These are phyloP conservation scores for Tulasnella sp. DNA, from an alignment of 768 basidiomycete genomes.

Conservation along the genomic window DNA sequence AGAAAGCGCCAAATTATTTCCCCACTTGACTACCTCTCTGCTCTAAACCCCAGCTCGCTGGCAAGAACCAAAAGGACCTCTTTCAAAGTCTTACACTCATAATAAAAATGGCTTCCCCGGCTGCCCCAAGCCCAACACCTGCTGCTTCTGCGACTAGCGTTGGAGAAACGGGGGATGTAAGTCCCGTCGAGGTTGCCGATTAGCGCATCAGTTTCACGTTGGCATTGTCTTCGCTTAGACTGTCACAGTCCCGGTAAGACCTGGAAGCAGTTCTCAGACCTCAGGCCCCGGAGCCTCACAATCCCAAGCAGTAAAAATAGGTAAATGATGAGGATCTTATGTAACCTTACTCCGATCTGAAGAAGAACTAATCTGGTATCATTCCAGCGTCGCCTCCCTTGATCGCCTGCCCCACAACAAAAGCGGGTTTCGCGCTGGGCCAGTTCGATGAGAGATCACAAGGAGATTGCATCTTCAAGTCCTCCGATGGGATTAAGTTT, in stretches of 20 bases:
- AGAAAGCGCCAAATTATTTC: background rate
- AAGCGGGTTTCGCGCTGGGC: background rate
- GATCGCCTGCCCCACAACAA: background rate
- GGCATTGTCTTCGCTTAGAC: background rate
- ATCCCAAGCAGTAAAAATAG: background rate
- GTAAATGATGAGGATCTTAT: background rate
- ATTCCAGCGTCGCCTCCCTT: background rate
- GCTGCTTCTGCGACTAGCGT: background rate
- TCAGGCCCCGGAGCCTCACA: background rate
- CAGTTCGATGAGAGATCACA: constrained; percentile 7
- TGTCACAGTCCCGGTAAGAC: background rate
- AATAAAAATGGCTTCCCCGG: background rate
- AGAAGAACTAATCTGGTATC: background rate
- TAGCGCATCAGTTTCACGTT: background rate
- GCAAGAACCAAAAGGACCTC: too few relatives aligned
- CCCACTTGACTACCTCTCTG: background rate
- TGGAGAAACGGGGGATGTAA: background rate
- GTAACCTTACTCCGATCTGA: background rate
- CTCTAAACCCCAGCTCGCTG: too few relatives aligned
- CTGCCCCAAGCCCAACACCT: background rate
- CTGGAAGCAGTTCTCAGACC: background rate
- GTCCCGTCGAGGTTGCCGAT: background rate
- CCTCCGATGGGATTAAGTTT: constrained; percentile 17
- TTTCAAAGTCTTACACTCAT: too few relatives aligned
- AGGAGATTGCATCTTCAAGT: background rate